Conservation (phyloP, 352 stramenopile species). For the Phytophthora crassamura region DNA sequence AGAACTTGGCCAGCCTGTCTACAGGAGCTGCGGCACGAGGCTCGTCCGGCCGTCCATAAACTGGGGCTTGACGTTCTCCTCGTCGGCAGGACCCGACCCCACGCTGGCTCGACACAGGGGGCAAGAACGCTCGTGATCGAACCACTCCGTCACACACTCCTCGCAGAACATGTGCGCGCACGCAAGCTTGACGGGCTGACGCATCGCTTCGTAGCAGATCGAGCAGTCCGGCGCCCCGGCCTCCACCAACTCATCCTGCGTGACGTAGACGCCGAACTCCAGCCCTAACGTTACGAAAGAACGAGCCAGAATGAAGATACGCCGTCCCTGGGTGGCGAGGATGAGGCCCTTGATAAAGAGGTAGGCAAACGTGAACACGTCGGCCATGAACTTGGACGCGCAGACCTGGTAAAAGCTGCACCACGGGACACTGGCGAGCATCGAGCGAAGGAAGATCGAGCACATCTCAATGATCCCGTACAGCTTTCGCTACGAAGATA, state of each 20-base stretch:
- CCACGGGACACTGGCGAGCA: slow-evolving; percentile 71
- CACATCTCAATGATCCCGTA: slow-evolving; percentile 80
- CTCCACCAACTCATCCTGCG: slow-evolving; percentile 65
- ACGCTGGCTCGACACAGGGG: slow-evolving; percentile 76
- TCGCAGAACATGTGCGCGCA: slow-evolving; percentile 89
- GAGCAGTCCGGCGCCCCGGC: slow-evolving; percentile 73
- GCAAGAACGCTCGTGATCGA: slow-evolving; percentile 84
- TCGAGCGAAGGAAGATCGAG: slow-evolving; percentile 72
- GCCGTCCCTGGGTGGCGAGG: slow-evolving; percentile 57
- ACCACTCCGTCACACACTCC: slow-evolving; percentile 86
- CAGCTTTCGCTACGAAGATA: slow-evolving; percentile 59
- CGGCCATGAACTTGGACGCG: slow-evolving; percentile 73
- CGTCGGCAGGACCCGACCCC: slow-evolving; percentile 23
- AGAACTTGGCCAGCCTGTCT: slow-evolving; percentile 24
- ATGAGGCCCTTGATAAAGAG: slow-evolving; percentile 78
- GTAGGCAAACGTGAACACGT: slow-evolving; percentile 81
- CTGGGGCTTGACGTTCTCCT: slow-evolving; percentile 61
- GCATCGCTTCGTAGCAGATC: slow-evolving; percentile 86
- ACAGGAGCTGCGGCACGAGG: slow-evolving; percentile 78
- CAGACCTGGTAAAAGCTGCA: slow-evolving; percentile 83
- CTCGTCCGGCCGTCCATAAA: slow-evolving; percentile 83
- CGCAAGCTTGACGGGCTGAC: slow-evolving; percentile 70
- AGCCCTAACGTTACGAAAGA: slow-evolving; percentile 70
- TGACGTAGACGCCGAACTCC: slow-evolving; percentile 75
- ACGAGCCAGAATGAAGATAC: slow-evolving; percentile 54